Conservation (phyloP, 2,329 filamentous ascomycete species). For the Neonectria hederae region DNA sequence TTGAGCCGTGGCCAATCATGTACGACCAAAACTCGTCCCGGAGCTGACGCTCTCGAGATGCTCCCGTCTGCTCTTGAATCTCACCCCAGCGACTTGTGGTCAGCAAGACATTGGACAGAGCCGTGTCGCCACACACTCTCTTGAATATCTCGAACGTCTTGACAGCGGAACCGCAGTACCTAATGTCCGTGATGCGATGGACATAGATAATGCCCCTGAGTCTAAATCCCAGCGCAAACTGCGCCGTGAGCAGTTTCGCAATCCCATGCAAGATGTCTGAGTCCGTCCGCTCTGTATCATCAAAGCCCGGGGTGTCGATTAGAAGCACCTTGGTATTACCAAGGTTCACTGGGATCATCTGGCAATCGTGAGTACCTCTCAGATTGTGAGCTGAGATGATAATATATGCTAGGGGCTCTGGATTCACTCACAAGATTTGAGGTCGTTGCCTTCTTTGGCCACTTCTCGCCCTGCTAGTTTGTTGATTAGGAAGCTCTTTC, state of each 20-base stretch:
- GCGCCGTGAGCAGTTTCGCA: background rate
- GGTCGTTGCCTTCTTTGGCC: background rate
- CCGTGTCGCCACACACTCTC: background rate
- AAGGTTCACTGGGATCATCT: background rate
- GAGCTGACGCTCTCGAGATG: background rate
- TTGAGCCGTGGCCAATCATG: background rate
- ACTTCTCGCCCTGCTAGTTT: background rate
- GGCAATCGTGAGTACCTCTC: background rate
- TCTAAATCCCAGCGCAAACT: background rate
- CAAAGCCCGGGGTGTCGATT: background rate
- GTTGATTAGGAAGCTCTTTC: background rate
- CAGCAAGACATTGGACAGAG: background rate
- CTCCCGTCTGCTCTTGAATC: background rate
- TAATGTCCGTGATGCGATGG: background rate
- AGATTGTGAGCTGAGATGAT: background rate
- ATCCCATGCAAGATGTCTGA: background rate
- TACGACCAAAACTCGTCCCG: background rate
- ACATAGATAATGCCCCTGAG: background rate
- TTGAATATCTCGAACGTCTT: background rate
- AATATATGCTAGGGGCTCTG: too few species aligned
- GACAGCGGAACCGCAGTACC: background rate
- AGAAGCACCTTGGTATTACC: background rate
- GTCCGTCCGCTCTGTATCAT: background rate
- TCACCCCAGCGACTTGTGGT: background rate
- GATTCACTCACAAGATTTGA: background rate